Evolutionary conservation across 768 basidiomycete species (phyloP), one percentile per base, ranked within the genome.

Genomic region (Lyophyllum semitale): DNA sequence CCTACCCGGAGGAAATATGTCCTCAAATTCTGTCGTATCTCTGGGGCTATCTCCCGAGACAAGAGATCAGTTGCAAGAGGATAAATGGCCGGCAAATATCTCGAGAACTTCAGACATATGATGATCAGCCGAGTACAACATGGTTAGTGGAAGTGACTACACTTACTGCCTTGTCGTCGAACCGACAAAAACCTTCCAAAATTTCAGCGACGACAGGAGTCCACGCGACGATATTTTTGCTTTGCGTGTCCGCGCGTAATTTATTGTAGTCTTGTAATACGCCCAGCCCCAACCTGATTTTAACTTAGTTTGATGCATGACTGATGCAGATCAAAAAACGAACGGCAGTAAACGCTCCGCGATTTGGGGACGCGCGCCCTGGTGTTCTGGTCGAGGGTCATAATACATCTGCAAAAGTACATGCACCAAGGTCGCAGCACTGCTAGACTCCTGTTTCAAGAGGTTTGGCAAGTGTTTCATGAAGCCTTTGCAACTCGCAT

Each of bases 381-480:
- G 90, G 65, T 96, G 92, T 54, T 93, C 95, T 3, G 85, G 77
- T n/a, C 95, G 84, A 13, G 85, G 75, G 71, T 98, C 97, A 53
- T 88, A 88, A 69, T 98, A 97, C 95, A 99, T 97, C 29, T 90
- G 82, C 40, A 97, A 73, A 27, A 98, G 76, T 8, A 98, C 85
- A 63, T 95, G 93, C 41, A 98, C 94, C 33, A 98, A 78, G 0
- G 95, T 98, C 2, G 96, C 84, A 46, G 97, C 97, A 65, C 93
- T 95, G 58, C 93, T 97, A 13, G 96, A 98, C 72, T 99, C 97
- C 65, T 99, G 97, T 70, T 98, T 98, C 51, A 99, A 74, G 38
- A 99, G 82, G 73, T 99, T 99, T 0, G 97, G 97, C 27, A 98
- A 74, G 69, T 99, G 97, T 68, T 98, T 97, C 97, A 99, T 99